These are phyloP conservation scores for Cicer pinnatifidum DNA, from an alignment of 306 rosid species.

Conservation along the genomic window DNA sequence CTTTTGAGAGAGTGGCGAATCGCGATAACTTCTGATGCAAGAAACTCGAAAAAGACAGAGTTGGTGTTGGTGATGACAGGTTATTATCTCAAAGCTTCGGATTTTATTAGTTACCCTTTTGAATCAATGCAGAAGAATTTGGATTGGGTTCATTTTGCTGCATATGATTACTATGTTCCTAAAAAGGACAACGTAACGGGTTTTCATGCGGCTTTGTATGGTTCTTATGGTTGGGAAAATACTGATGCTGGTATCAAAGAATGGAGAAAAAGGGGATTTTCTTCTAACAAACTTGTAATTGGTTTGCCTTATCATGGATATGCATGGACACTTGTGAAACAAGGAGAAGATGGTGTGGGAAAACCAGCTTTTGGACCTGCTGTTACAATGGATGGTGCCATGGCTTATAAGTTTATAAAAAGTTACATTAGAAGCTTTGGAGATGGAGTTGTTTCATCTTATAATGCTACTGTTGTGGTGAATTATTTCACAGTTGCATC, in stretches of 20 bases:
- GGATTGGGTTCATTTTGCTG: conserved; percentile 54
- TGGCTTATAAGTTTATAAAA: conserved; percentile 51
- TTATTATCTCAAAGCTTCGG: conserved; percentile 40
- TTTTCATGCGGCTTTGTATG: conserved; percentile 56
- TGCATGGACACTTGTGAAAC: conserved; percentile 52
- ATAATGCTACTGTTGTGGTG: conserved; percentile 55
- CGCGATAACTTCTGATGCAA: conserved; percentile 49
- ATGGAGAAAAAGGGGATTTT: conserved; percentile 52
- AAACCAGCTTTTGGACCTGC: conserved; percentile 51
- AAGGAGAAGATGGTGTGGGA: conserved; percentile 44
- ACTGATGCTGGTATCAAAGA: conserved; percentile 55
- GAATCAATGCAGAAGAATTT: conserved; percentile 50
- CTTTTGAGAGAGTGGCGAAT: conserved; percentile 58
- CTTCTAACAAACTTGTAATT: conserved; percentile 50
- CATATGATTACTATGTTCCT: conserved; percentile 51
- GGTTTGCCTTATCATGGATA: conserved; percentile 62
- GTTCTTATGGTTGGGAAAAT: conserved; percentile 42
- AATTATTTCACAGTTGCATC: conserved; percentile 49
- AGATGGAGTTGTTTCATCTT: conserved; percentile 33
- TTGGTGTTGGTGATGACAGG: conserved; percentile 56
- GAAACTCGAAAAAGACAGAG: conserved; percentile 36
- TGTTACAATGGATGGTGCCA: conserved; percentile 45
- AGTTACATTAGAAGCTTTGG: conserved; percentile 48
- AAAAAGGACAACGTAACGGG: conserved; percentile 31
- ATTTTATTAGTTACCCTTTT: conserved; percentile 45